These are phyloP conservation scores for Lathyrus aphaca DNA, from an alignment of 306 rosid species.

Conservation along the genomic window DNA sequence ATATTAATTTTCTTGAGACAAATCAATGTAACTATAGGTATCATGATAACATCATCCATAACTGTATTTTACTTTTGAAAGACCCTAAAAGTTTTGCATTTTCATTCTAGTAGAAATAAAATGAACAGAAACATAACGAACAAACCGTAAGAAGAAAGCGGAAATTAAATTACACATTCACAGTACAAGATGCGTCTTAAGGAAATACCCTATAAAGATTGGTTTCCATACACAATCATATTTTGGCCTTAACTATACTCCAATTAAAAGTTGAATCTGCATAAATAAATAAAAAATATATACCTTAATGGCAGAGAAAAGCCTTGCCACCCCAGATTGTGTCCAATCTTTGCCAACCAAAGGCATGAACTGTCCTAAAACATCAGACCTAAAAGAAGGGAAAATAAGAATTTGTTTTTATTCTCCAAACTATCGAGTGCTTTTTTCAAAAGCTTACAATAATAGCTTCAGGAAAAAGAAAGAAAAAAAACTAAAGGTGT, in stretches of 20 bases:
- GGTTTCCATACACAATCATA: constrained; percentile 13
- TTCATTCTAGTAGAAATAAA: constrained; percentile 23
- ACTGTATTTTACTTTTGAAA: constrained; percentile 34
- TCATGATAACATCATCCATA: constrained; percentile 22
- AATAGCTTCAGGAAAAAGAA: background rate
- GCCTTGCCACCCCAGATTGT: constrained; percentile 95
- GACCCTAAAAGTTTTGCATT: background rate
- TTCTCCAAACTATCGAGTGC: constrained; percentile 9
- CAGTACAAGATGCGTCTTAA: constrained; percentile 12
- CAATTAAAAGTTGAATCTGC: constrained; percentile 16
- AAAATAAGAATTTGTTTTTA: constrained; percentile 11
- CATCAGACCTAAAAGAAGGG: constrained; percentile 78
- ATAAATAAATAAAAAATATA: constrained; percentile 25
- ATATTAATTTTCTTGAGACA: constrained; percentile 33
- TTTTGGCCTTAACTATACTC: constrained; percentile 26
- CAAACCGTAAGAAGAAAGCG: constrained; percentile 10
- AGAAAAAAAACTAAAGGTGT: background rate
- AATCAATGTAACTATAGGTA: constrained; percentile 14
- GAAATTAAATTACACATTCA: constrained; percentile 14
- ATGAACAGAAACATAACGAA: constrained; percentile 17
- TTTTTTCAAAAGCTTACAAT: background rate
- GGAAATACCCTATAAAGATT: constrained; percentile 25
- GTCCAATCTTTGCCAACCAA: constrained; percentile 98
- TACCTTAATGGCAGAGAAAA: constrained; percentile 92
- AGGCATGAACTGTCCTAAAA: constrained; percentile 99